Percentiles rank a stretch among this genome's conserved stretches.
Conservation (phyloP, 352 stramenopile species). For the Phytophthora citrophthora region DNA sequence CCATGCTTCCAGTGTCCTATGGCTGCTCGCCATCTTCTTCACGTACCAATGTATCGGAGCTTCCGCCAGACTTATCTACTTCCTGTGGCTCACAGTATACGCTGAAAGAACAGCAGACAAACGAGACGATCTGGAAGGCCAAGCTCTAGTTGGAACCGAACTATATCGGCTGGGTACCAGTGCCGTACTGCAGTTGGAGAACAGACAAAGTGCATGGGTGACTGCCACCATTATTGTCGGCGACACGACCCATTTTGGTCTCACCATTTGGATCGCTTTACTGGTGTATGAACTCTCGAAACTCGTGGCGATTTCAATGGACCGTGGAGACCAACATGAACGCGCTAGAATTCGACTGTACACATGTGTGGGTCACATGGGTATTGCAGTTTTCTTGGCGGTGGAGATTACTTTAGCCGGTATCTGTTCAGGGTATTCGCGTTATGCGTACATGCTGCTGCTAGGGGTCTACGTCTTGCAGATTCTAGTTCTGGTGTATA, state of each 20-base stretch:
- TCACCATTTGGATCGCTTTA: slow-evolving; percentile 39
- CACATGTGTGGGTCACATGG: slow-evolving; percentile 24
- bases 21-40: slow-evolving; percentile 39
- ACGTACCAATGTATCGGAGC: slow-evolving; percentile 33
- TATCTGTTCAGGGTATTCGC: slow-evolving; percentile 36
- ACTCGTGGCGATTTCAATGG: slow-evolving; percentile 38
- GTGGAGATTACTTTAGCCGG: slow-evolving; percentile 30
- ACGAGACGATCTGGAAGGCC: slow-evolving; percentile 3
- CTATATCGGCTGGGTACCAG: slow-evolving; percentile 38
- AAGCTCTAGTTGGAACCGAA: slow-evolving; percentile 22
- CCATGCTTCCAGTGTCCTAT: slow-evolving; percentile 33
- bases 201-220: slow-evolving; percentile 32
- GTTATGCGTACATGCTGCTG: slow-evolving; percentile 35
- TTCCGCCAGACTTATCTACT: slow-evolving; percentile 23
- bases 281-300: slow-evolving; percentile 59
- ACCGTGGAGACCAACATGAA: slow-evolving; percentile 45
- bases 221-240: slow-evolving; percentile 35
- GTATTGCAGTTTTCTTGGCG: slow-evolving; percentile 26
- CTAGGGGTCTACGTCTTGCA: slow-evolving; percentile 34
- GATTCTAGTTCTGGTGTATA: slow-evolving; percentile 39
- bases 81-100: slow-evolving; percentile 27
- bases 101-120: not conserved
- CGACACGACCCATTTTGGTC: slow-evolving; percentile 36
- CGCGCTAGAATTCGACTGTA: slow-evolving; percentile 40
- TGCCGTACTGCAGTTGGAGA: slow-evolving; percentile 31